Evolutionary conservation across 2,329 filamentous ascomycete species (phyloP), one percentile per base, ranked within the genome.

Genomic region (Whalleya microplaca): DNA sequence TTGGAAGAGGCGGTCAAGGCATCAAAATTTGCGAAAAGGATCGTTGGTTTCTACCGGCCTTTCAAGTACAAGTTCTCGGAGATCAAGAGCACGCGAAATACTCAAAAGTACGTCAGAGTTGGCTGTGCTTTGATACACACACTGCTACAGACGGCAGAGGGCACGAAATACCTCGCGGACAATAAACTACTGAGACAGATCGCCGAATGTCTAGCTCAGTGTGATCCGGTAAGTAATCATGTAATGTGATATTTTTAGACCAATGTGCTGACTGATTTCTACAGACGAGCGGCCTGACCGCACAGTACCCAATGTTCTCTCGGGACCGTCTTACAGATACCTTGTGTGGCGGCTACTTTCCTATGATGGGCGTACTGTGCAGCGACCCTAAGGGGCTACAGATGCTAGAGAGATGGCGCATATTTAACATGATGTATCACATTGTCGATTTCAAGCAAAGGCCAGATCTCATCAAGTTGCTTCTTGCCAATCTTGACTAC

Each of bases 371-470:
- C 7, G 87, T 91, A 10, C 76, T 99, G 55, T 98, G 90, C 66
- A 88, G 88, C 51, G 92, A 96, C 67, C 78, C 84, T 0, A 91
- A 89, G 65, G 95, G 95, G 0, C 81, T 98, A 21, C 86, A 89
- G 59, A 94, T 99, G 76, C 84, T 99, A 69, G 94, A 98, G 72
- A 83, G 92, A 66, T 98, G 95, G 94, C 91, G 92, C 66, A 96
- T 99, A 82, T 93, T 97, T 76, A 98, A 98, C 74, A 99, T 99
- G 92, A 96, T 98, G 81, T 99, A 99, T 71, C 95, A 98, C 73
- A 96, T 99, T 59, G 84, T 97, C 55, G 94, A 98, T 69, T 80
- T 96, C 44, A 92, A 90, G 66, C 90, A 95, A 72, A 89, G 95
- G 2, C 92, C 94, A 45, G 95, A 99, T 71, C 80, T 99, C 56